phyloP scores from a whole-genome alignment of 23 red algal species.

The Cyanidium caldarium region DNA sequence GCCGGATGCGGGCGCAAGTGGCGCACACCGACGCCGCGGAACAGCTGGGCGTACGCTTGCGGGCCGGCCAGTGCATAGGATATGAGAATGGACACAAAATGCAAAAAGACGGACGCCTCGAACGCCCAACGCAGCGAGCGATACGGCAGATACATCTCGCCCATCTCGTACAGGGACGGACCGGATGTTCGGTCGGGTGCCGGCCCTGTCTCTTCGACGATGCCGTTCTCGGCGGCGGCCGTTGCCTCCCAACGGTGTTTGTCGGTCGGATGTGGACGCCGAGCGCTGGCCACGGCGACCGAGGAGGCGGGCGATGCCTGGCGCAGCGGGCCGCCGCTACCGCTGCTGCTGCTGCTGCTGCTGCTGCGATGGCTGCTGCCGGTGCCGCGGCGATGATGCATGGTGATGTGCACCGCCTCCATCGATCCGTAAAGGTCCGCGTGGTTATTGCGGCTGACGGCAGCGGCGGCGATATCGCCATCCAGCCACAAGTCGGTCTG shows the following conservation, averaged over 20 bases:
- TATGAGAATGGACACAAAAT: conserved; percentile 56
- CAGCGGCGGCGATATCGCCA: too few relatives aligned
- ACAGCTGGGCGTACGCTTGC: conserved; percentile 43
- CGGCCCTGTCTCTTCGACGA: neutral
- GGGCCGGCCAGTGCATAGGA: conserved; percentile 60
- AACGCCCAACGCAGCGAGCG: conserved; percentile 20
- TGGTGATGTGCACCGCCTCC: neutral
- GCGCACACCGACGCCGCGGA: too few relatives aligned
- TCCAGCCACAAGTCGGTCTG: neutral
- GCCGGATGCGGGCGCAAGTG: neutral
- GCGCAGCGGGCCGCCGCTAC: neutral
- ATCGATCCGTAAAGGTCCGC: neutral
- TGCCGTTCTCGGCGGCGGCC: neutral
- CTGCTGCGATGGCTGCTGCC: neutral
- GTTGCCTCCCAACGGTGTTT: neutral
- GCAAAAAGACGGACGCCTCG: conserved; percentile 17
- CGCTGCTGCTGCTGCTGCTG: neutral
- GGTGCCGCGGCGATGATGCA: neutral
- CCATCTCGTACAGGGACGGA: conserved; percentile 8
- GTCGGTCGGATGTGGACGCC: too few relatives aligned
- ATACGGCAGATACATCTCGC: neutral
- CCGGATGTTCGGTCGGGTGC: neutral
- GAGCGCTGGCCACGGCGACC: too few relatives aligned
- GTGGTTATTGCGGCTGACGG: too few relatives aligned
- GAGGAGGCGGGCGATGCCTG: neutral